phyloP scores from a whole-genome alignment of 306 rosid genomes.

The Coriaria nepalensis region DNA sequence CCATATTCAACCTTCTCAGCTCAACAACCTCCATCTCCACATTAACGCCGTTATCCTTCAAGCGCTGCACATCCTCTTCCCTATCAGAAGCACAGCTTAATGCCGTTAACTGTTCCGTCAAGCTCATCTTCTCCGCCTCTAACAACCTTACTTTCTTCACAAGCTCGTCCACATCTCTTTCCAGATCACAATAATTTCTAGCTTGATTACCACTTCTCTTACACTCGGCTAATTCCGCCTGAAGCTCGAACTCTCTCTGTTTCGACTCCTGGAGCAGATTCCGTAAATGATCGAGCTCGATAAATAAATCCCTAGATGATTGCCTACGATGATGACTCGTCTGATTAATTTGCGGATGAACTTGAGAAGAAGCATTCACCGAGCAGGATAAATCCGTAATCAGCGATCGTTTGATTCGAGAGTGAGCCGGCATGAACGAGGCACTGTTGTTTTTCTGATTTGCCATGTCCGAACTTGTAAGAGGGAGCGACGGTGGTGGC shows the following conservation, averaged over 20 bases:
- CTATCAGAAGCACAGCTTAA: slow-evolving; percentile 24
- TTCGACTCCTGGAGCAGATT: slow-evolving; percentile 64
- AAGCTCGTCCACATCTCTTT: slow-evolving; percentile 43
- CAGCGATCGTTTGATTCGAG: slow-evolving; percentile 68
- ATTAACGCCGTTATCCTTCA: slow-evolving; percentile 22
- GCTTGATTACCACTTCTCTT: slow-evolving; percentile 38
- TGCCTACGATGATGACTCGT: slow-evolving; percentile 84
- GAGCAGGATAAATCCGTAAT: slow-evolving; percentile 71
- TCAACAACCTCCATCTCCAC: slow-evolving; percentile 81
- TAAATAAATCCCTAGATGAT: slow-evolving; percentile 77
- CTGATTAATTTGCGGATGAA: slow-evolving; percentile 52
- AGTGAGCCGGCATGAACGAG: slow-evolving; percentile 38
- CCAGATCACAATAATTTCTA: slow-evolving; percentile 25
- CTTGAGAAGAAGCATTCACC: slow-evolving; percentile 36
- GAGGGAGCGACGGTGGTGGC: no score
- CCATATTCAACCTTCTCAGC: slow-evolving; percentile 78
- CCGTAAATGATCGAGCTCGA: slow-evolving; percentile 81
- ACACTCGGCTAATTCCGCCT: slow-evolving; percentile 55
- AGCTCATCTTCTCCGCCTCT: slow-evolving; percentile 47
- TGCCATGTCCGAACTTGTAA: slow-evolving; percentile 24
- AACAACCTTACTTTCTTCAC: slow-evolving; percentile 31
- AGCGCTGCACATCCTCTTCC: slow-evolving; percentile 21
- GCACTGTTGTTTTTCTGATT: slow-evolving; percentile 42
- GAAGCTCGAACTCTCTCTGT: slow-evolving; percentile 67
- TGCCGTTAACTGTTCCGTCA: slow-evolving; percentile 39